These are phyloP conservation scores for Zoysia matrella DNA, from an alignment of 202 grass and related monocot species.

Conservation along the genomic window DNA sequence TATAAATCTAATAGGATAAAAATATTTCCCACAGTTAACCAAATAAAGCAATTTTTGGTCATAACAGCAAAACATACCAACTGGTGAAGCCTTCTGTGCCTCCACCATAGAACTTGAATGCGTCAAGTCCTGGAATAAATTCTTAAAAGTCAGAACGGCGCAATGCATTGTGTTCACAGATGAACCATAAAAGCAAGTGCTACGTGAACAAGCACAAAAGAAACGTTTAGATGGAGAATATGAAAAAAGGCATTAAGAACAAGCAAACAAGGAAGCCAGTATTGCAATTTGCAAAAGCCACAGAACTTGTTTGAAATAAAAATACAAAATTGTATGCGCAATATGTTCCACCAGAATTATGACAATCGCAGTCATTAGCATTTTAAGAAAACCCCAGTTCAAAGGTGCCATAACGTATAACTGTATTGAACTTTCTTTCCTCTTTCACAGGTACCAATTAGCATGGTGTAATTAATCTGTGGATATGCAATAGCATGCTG, in stretches of 20 bases:
- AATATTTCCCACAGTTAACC: background rate
- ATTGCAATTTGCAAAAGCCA: background rate
- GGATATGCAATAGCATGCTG: background rate
- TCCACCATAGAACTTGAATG: conserved; percentile 36
- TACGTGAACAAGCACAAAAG: conserved; percentile 1
- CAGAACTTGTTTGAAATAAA: conserved; percentile 12
- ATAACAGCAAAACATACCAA: conserved; percentile 48
- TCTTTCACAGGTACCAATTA: conserved; percentile 10
- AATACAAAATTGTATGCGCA: background rate
- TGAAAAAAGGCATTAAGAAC: background rate
- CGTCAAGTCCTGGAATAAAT: conserved; percentile 43
- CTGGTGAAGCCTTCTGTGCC: conserved; percentile 39
- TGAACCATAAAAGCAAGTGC: conserved; percentile 18
- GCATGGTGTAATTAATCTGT: background rate
- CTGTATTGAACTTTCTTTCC: background rate
- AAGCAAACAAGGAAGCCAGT: background rate
- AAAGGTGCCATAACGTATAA: no score
- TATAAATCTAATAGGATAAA: background rate
- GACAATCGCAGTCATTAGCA: background rate
- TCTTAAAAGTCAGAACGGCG: conserved; percentile 6
- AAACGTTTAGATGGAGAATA: background rate
- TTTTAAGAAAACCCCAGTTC: background rate
- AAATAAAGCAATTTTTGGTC: background rate
- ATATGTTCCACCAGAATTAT: background rate
- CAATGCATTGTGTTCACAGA: background rate